Percentiles rank a stretch among this genome's conserved stretches.
Conservation (phyloP, 306 rosid genomes). For the Ziziphus jujuba region DNA sequence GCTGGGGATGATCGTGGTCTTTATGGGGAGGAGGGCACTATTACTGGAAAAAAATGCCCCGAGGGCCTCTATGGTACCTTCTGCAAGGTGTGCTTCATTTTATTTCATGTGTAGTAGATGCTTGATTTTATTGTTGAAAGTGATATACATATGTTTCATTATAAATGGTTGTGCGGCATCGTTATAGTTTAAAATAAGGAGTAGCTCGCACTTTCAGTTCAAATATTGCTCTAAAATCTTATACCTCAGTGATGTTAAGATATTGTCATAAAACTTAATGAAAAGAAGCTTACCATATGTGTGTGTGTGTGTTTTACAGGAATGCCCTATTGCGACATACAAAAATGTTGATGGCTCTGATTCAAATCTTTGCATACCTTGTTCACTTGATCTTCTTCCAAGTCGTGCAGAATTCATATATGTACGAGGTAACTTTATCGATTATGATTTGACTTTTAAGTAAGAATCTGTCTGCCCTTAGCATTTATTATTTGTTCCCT, state of each 20-base stretch:
- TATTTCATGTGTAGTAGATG: conserved; percentile 11
- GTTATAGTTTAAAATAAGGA: background rate
- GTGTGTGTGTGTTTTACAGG: conserved; percentile 41
- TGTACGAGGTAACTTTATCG: conserved; percentile 66
- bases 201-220: no score
- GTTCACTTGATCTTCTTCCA: conserved; percentile 91
- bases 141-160: background rate
- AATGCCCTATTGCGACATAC: conserved; percentile 92
- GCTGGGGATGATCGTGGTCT: conserved; percentile 69
- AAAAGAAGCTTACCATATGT: background rate
- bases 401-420: conserved; percentile 87
- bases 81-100: conserved; percentile 63
- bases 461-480: conserved; percentile 24
- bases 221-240: no score
- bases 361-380: conserved; percentile 73
- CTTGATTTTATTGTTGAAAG: conserved; percentile 2
- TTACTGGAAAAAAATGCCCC: conserved; percentile 90
- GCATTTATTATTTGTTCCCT: background rate
- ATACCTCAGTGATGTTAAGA: background rate
- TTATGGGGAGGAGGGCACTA: conserved; percentile 74
- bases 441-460: conserved; percentile 12
- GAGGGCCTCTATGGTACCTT: conserved; percentile 88
- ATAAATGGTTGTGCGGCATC: background rate
- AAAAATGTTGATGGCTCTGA: conserved; percentile 88
- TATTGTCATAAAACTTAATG: background rate